Conservation (phyloP, 768 basidiomycete genomes). For the Mycena vitilis region DNA sequence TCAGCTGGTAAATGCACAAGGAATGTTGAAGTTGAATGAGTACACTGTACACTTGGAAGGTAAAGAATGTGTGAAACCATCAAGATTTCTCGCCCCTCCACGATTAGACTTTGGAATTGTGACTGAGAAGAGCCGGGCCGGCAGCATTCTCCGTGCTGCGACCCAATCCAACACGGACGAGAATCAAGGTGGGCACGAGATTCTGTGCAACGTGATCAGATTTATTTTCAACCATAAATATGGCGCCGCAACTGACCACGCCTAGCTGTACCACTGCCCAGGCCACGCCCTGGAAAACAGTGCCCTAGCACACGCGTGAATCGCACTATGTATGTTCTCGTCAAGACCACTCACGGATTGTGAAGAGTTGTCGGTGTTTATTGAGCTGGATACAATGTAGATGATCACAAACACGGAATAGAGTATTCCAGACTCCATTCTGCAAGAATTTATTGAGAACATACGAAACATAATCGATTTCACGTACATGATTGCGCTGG, state of each 20-base stretch:
- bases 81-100: too few species aligned
- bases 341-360: constrained; percentile 5
- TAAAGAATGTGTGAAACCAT: too few species aligned
- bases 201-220: constrained; percentile 12
- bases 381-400: constrained; percentile 16
- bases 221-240: not conserved
- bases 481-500: constrained; percentile 14
- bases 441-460: not conserved
- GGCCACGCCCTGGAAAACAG: constrained; percentile 16
- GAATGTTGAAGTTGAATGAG: too few species aligned
- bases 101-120: too few species aligned
- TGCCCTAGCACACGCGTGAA: not conserved
- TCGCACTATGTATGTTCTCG: not conserved
- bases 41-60: too few species aligned
- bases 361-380: not conserved
- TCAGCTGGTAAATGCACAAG: too few species aligned
- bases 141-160: constrained; percentile 12
- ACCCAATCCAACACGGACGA: constrained; percentile 19
- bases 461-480: not conserved
- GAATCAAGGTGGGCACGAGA: constrained; percentile 24
- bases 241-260: constrained; percentile 12
- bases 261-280: constrained; percentile 25
- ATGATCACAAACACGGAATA: constrained; percentile 19
- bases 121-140: too few species aligned
- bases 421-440: constrained; percentile 19